phyloP scores from a whole-genome alignment of 805 yeast species.

The Sungouiozyma ichnusensis region DNA sequence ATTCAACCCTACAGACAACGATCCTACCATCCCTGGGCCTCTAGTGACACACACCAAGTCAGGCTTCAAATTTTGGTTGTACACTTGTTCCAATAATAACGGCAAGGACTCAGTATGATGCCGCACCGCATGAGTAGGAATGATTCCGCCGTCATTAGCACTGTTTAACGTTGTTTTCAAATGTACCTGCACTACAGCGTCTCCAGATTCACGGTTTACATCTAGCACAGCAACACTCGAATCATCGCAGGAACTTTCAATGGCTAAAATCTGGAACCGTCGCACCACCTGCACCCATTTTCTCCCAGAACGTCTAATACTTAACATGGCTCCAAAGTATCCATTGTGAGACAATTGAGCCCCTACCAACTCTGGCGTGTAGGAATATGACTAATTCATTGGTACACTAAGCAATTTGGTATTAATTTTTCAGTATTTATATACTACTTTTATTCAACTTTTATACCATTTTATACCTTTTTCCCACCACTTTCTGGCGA shows the following conservation, averaged over 20 bases:
- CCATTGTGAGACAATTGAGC: background rate
- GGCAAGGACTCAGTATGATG: slow-evolving; percentile 64
- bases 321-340: background rate
- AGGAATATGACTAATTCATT: too few species aligned
- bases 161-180: slow-evolving; percentile 59
- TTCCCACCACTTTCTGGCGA: too few species aligned
- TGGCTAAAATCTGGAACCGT: slow-evolving; percentile 47
- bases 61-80: slow-evolving; percentile 28
- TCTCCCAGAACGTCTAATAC: background rate
- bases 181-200: slow-evolving; percentile 38
- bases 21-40: slow-evolving; percentile 96
- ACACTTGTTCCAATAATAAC: slow-evolving; percentile 35
- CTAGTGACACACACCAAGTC: slow-evolving; percentile 82
- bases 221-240: slow-evolving; percentile 77
- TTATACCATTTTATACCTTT: too few species aligned
- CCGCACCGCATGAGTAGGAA: slow-evolving; percentile 73
- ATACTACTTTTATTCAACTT: too few species aligned
- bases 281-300: background rate
- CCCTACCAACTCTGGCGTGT: background rate
- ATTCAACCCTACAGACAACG: slow-evolving; percentile 71
- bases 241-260: slow-evolving; percentile 94
- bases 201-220: slow-evolving; percentile 3
- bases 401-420: too few species aligned
- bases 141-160: slow-evolving; percentile 62
- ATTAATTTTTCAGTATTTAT: background rate